phyloP scores from a whole-genome alignment of 495 filamentous ascomycete species.

The Apodospora peruviana region DNA sequence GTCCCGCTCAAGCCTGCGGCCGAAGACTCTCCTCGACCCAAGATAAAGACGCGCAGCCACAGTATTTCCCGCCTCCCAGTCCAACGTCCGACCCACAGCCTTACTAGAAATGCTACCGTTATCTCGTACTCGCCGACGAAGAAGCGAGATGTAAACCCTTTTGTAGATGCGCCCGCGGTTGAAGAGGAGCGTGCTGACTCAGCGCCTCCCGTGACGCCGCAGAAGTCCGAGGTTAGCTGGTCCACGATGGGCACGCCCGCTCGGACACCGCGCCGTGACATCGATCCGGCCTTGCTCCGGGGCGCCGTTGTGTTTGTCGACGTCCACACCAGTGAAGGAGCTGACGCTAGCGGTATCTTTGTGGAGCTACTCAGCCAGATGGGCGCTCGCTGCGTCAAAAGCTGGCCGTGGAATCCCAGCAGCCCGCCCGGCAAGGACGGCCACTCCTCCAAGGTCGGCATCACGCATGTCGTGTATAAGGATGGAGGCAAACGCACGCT shows the following conservation, averaged over 20 bases:
- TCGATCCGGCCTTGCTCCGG: constrained; percentile 48
- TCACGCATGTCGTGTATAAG: constrained; percentile 95
- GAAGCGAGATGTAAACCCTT: constrained; percentile 14
- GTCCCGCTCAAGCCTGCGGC: constrained; percentile 68
- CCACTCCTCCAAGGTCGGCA: constrained; percentile 57
- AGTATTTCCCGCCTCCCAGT: constrained; percentile 48
- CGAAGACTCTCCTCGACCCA: constrained; percentile 49
- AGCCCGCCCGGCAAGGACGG: constrained; percentile 26
- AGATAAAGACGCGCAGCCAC: constrained; percentile 43
- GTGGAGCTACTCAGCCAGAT: constrained; percentile 74
- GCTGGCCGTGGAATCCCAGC: constrained; percentile 77
- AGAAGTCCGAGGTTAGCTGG: constrained; percentile 37
- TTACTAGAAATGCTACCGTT: constrained; percentile 35
- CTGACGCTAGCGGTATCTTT: constrained; percentile 80
- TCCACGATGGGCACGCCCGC: constrained; percentile 50
- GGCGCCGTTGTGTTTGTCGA: constrained; percentile 87
- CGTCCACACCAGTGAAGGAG: constrained; percentile 85
- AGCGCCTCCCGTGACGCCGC: constrained; percentile 25
- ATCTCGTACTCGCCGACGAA: constrained; percentile 41
- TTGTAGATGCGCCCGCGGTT: neutral
- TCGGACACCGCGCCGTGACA: constrained; percentile 45
- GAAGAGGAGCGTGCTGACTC: constrained; percentile 13
- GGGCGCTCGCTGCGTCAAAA: constrained; percentile 77
- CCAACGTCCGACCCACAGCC: constrained; percentile 22
- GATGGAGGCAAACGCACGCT: constrained; percentile 83